Base-by-base conservation (phyloP, 2,329 filamentous ascomycete genomes). In the Clathrospora elynae region DNA sequence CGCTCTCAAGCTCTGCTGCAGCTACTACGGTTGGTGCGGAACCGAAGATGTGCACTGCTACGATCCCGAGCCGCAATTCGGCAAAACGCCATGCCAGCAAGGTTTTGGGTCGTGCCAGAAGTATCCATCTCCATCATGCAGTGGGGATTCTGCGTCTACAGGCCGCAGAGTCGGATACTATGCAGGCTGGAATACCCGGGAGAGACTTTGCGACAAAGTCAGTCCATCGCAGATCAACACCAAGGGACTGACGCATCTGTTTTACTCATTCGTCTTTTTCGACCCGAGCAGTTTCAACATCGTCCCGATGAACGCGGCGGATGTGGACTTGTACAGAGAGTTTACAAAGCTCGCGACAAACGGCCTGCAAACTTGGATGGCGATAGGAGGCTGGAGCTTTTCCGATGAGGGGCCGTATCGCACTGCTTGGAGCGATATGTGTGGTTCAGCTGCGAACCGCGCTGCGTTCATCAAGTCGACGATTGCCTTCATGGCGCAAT, bases 301-400 rank as follows among this genome's bases (percentile, higher is more conserved):
- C 3, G 25, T 40, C 5, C 51, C 60, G 2, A 41, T 28, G 2
- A 36, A 65, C 31, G 7, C 35, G 3, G 50, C 35, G 2, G 48
- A 57, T 18, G 22, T 17, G 1, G 17, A 16, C 2, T 35, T 68
- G 1, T 70, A 67, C 37, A 33, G 34, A 0, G 43, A 61, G 1
- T 54, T 75, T 6, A 67, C 64, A 0, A 48, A 29, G 4, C 38
- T 73, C 6, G 71, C 72, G 46, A 35, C 9, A 48, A 65, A 19
- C 46, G 49, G 36, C 2, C 55, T 76, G 0, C 49, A 74, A 42
- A 65, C 67, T 0, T 69, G 60, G 51, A 60, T 77, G 9, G 61
- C 68, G 2, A 42, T 77, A 2, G 73, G 73, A 4, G 74, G 74
- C 2, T 75, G 70, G 66, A 55, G 65, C 2, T 71, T 74, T 43